Percentiles rank a stretch among this genome's conserved stretches.
phyloP scores from a whole-genome alignment of 805 yeast genomes.

The Cyberlindnera veronae region DNA sequence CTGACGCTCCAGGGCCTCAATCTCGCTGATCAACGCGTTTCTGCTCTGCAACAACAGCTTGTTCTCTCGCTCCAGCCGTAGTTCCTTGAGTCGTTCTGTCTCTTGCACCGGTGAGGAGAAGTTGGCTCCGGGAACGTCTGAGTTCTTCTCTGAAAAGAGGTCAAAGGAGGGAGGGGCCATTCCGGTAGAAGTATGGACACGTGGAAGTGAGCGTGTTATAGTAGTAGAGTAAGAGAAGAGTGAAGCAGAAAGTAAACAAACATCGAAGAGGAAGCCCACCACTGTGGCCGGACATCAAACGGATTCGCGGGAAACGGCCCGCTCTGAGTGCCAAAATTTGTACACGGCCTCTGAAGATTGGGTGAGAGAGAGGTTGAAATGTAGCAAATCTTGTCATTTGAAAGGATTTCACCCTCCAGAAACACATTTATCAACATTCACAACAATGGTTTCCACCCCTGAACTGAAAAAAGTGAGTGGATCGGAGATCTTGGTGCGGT shows the following conservation, averaged over 20 bases:
- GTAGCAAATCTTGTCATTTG: neutral
- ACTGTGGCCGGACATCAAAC: neutral
- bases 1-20: conserved; percentile 16
- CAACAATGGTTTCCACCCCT: conserved; percentile 55
- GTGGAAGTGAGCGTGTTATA: neutral
- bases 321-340: no score
- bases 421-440: neutral
- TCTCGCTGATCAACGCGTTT: conserved; percentile 15
- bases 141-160: conserved; percentile 16
- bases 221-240: neutral
- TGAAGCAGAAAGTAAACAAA: neutral
- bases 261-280: no score
- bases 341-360: no score
- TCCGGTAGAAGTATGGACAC: neutral
- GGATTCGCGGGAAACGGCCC: no score
- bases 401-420: no score
- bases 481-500: neutral
- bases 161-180: conserved; percentile 4
- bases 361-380: neutral
- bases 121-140: conserved; percentile 2
- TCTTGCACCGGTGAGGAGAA: conserved; percentile 22
- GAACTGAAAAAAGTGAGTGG: conserved; percentile 51
- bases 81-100: conserved; percentile 11
- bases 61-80: conserved; percentile 16
- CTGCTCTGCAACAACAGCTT: conserved; percentile 10